Evolutionary conservation across 1,139 yeast species (phyloP), one percentile per base, ranked within the genome.

Genomic region (Scheffersomyces insectosa): DNA sequence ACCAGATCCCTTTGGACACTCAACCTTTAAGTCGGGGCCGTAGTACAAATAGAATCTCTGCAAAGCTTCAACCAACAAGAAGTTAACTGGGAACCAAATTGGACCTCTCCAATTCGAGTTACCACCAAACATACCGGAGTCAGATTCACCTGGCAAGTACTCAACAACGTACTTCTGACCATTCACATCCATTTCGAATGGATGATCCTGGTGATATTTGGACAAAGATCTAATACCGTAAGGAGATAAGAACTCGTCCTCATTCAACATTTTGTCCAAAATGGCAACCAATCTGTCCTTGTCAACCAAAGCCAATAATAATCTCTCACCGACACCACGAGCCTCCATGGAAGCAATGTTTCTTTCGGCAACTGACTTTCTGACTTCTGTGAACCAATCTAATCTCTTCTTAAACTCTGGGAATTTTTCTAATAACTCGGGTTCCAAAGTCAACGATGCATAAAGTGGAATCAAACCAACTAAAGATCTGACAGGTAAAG

Each of bases 61-160:
- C 55, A 91, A 74, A 0, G 97, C 83, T 69, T 91, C 98, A 45
- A 90, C 90, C 40, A 91, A 72, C 51, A 91, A 71, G 66, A 91
- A 91, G 59, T 88, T 90, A 10, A 90, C 89, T 20, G 98, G 97
- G 74, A 91, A 89, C 98, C 98, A 91, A 58, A 91, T 89, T n/a
- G 98, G 97, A 4, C 98, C 98, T 66, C 98, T 79, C 98, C 98
- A 91, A 66, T 90, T 91, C 27, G 97, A 89, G 62, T 91, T 91
- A 52, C 98, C 98, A 44, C 98, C 98, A 76, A 91, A 91, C 81
- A 91, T 80, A 9, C 97, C 97, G 3, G 96, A 85, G 60, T 89
- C 95, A 15, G 96, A 87, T 63, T 91, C 98, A 15, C 96, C 98
- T 2, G 97, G 89, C 45, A 90, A 79, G 65, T 91, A 91, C 49